Evolutionary conservation across 441 rosid species (phyloP), one percentile per base, ranked within the genome.

Genomic region (Metrosideros polymorpha): DNA sequence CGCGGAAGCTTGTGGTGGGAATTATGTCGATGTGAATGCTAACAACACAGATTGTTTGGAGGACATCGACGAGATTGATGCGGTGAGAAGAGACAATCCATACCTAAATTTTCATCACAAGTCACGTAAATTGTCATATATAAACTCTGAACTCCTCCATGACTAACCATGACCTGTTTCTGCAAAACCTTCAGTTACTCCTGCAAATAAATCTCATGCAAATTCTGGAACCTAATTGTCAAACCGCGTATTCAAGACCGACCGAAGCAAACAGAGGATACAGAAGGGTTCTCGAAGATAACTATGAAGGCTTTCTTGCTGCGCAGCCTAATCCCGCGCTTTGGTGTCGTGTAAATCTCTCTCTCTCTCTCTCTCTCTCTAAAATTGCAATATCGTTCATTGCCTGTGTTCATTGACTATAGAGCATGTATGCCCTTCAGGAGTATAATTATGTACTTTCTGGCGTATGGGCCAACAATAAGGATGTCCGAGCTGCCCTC

Each of bases 381-480:
- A 39, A 6, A 22, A 5, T 10, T 71, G 79, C n/a, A 1, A 19
- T 9, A 35, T 22, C 12, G 79, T 19, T 22, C 79, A 39, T 10
- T 39, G 27, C 39, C n/a, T 22, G 27, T 22, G 79, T 29, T 43
- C 24, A 24, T 17, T 54, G 35, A 25, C 39, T n/a, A n/a, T 57
- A 13, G 17, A 57, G 7, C 71, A 84, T 39, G 49, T 22, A 22
- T 25, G 45, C 47, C 6, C 54, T 61, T 55, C 59, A 89, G 91
- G 91, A 89, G 24, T 89, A 89, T 82, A 86, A 89, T 47, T 89
- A 88, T 83, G 91, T 89, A 39, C 87, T 87, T 25, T 25, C 87
- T 10, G 87, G 83, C 22, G 79, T 89, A 39, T 89, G 91, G 91
- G 86, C 88, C 27, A 89, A 89, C 86, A 43, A 86, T 2, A 42